These are phyloP conservation scores for Hemisphaericaspora lyxosophila DNA, from an alignment of 1,139 yeast genomes.

Conservation along the genomic window DNA sequence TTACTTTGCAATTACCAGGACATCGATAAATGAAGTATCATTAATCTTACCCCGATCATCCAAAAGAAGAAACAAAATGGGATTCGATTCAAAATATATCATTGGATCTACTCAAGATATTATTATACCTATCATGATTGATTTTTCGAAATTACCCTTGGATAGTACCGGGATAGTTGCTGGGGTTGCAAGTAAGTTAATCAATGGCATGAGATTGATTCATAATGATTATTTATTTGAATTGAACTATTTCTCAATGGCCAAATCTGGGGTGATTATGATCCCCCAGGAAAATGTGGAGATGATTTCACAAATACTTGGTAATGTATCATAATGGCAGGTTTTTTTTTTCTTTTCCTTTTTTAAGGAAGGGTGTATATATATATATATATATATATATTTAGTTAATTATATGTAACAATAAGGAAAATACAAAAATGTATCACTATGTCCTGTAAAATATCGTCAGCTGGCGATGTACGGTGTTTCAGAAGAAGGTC, in stretches of 20 bases:
- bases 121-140: constrained; percentile 58
- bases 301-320: constrained; percentile 22
- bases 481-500: too few relatives aligned
- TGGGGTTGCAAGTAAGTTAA: constrained; percentile 56
- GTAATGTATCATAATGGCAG: neutral
- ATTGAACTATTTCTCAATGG: constrained; percentile 65
- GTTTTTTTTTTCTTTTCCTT: too few relatives aligned
- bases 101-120: constrained; percentile 61
- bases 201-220: constrained; percentile 29
- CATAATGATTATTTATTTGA: constrained; percentile 35
- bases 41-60: constrained; percentile 51
- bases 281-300: constrained; percentile 53
- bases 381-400: too few relatives aligned
- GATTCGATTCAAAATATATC: constrained; percentile 42
- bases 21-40: constrained; percentile 54
- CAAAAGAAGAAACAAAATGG: constrained; percentile 33
- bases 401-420: too few relatives aligned
- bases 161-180: constrained; percentile 70
- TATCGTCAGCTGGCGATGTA: too few relatives aligned
- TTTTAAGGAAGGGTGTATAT: neutral
- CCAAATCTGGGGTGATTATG: constrained; percentile 59
- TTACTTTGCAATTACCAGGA: constrained; percentile 60
- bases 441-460: too few relatives aligned
- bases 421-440: too few relatives aligned
- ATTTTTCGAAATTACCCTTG: constrained; percentile 54